These are phyloP conservation scores for Tieghemostelium lacteum DNA, from an alignment of 78 protist genomes.

Conservation along the genomic window DNA sequence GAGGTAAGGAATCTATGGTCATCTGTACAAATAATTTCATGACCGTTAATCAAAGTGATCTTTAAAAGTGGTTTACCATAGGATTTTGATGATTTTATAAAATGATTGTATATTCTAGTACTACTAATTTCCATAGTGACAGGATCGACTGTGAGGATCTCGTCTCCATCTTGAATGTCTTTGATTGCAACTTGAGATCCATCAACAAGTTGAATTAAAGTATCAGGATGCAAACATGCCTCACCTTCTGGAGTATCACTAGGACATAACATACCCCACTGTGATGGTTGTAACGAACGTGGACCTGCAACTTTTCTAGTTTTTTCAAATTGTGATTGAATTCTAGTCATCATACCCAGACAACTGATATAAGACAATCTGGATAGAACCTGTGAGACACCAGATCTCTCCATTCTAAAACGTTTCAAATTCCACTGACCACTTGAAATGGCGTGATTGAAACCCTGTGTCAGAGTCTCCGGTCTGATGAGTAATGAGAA, in stretches of 20 bases:
- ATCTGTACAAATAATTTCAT: conserved; percentile 16
- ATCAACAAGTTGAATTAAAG: not conserved
- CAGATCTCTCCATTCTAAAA: conserved; percentile 97
- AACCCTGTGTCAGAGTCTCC: conserved; percentile 91
- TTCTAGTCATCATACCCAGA: conserved; percentile 99
- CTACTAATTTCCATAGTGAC: not conserved
- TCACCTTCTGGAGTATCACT: conserved; percentile 99
- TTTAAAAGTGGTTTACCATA: conserved; percentile 15
- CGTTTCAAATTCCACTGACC: conserved; percentile 99
- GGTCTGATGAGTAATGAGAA: conserved; percentile 63
- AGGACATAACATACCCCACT: conserved; percentile 99
- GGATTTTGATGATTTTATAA: conserved; percentile 4
- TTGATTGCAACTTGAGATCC: not conserved
- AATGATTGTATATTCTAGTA: conserved; percentile 19
- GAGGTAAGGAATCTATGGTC: conserved; percentile 52
- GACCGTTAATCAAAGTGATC: conserved; percentile 25
- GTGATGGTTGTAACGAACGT: conserved; percentile 97
- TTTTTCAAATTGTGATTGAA: conserved; percentile 98
- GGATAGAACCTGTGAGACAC: conserved; percentile 96
- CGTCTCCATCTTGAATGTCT: conserved; percentile 22
- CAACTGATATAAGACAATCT: conserved; percentile 98
- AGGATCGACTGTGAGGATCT: conserved; percentile 8
- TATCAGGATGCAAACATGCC: conserved; percentile 84
- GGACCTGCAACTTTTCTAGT: conserved; percentile 98
- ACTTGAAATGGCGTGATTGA: conserved; percentile 93